Base-by-base conservation (phyloP, 2,329 filamentous ascomycete genomes). In the Seiridium unicorne region DNA sequence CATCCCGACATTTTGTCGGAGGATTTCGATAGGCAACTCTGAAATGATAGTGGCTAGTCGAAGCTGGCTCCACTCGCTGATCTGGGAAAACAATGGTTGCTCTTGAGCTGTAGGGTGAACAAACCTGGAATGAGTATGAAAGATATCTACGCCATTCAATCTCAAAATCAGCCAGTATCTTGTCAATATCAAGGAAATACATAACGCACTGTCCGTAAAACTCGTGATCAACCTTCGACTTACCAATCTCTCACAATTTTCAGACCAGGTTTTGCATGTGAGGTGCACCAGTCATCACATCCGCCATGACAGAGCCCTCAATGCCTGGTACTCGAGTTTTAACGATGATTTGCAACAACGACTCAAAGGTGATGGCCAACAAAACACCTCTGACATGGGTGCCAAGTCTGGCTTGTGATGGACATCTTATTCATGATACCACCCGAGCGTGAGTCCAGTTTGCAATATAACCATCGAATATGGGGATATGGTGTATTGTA, bases 141-240 rank as follows among this genome's bases (percentile, higher is more conserved):
- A 79, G 47, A 83, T 75, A 1, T 83, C 74, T 7, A 75, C 74
- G 8, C 72, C 63, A 56, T 83, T 80, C 10, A 79, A 71, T 65
- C 79, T 83, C 6, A 9, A 6, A 32, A 5, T 5, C 7, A 2
- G n/a, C 10, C 13, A 49, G 8, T 11, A 49, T 49, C 7, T 26
- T 26, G 18, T 26, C 18, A 26, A 26, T 26, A 26, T 26, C 18
- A 26, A 1, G 18, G 18, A 26, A 26, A 26, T 26, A 26, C 18
- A 26, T 26, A 26, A 26, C 18, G 18, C 18, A 26, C 18, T 26
- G 18, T 26, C 18, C 18, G 18, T 26, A 26, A 26, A 26, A 26
- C 18, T 26, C 18, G 18, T 26, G 18, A 26, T 26, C 1, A 26
- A 26, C 18, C 18, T 26, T 26, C 18, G 18, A 26, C 31, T 9